Evolutionary conservation across 495 filamentous ascomycete genomes (phyloP).

Genomic region (Halenospora varia): DNA sequence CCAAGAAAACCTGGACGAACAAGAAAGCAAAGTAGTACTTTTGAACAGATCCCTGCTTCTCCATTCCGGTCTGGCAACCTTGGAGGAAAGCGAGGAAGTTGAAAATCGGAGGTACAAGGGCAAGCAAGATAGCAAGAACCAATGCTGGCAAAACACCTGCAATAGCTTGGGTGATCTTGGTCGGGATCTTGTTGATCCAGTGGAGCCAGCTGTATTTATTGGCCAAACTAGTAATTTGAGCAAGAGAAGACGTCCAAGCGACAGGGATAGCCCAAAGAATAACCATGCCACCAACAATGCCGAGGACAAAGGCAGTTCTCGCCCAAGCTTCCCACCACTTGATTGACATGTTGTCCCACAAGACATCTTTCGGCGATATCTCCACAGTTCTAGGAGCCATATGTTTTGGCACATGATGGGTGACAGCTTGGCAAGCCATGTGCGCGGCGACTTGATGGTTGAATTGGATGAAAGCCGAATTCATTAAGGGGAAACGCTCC

Average conservation of each 20-base stretch:
- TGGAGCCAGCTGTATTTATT: conserved; percentile 59
- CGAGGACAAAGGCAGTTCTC: conserved; percentile 62
- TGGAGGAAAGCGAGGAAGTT: conserved; percentile 63
- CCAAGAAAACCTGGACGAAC: conserved; percentile 91
- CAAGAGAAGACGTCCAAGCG: conserved; percentile 77
- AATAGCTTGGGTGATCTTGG: conserved; percentile 62
- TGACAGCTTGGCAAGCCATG: conserved; percentile 94
- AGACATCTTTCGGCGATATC: conserved; percentile 87
- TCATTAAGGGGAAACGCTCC: conserved; percentile 91
- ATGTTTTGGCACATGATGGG: conserved; percentile 86
- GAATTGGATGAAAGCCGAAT: conserved; percentile 97
- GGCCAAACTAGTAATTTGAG: conserved; percentile 68
- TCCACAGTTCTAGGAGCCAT: conserved; percentile 94
- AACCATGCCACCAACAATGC: conserved; percentile 69
- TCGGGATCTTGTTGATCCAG: conserved; percentile 52
- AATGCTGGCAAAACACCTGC: conserved; percentile 84
- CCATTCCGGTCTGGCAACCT: conserved; percentile 78
- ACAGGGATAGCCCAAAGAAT: conserved; percentile 91
- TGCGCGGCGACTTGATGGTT: conserved; percentile 96
- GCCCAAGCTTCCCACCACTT: conserved; percentile 91
- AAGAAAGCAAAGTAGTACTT: conserved; percentile 93
- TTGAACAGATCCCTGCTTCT: conserved; percentile 77
- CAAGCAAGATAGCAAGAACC: conserved; percentile 74
- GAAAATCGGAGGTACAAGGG: conserved; percentile 75
- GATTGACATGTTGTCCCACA: conserved; percentile 98